Base-by-base conservation (phyloP, 140 eudicot species). In the Erigeron philadelphicus region DNA sequence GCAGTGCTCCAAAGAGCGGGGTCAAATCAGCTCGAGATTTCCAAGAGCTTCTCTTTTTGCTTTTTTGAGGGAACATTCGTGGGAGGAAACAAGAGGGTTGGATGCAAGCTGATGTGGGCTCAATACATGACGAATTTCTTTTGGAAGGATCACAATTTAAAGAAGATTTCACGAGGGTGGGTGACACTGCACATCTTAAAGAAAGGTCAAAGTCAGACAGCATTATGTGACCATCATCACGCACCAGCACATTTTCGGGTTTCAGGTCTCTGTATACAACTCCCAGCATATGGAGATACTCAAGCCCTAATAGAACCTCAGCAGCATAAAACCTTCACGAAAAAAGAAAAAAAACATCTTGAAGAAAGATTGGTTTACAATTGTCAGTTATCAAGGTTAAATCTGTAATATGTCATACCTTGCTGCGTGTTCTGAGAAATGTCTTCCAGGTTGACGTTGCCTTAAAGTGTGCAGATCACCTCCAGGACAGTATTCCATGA, bases 251-350 rank as follows among this genome's bases (percentile, higher is more conserved):
- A 43, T 90, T 90, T 72, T 89, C 95, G 0, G 96, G 96, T 75
- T 89, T 89, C 52, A 89, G 81, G 78, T 89, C 96, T 35, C 96
- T 47, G 80, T 90, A 90, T 41, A 90, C 95, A 6, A 90, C 88
- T 79, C 97, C 97, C 17, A 90, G 87, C 97, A 90, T 90, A 81
- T 90, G 97, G n/a, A 90, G 95, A 80, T 90, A 90, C 81, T 90
- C 97, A 9, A 90, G 92, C 6, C 86, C 95, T 72, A 90, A 63
- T 9, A 90, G 78, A 73, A 90, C 93, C 68, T 90, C 97, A 47
- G 97, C 97, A 41, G 95, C 97, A 72, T 90, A 90, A 79, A 90
- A 90, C 86, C 95, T 90, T 86, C 5, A 46, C n/a, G 13, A 72
- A 71, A 40, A 59, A 71, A 40, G 43, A 59, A 17, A 50, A 42